Conservation (phyloP, 768 basidiomycete species). For the Piloderma croceum region DNA sequence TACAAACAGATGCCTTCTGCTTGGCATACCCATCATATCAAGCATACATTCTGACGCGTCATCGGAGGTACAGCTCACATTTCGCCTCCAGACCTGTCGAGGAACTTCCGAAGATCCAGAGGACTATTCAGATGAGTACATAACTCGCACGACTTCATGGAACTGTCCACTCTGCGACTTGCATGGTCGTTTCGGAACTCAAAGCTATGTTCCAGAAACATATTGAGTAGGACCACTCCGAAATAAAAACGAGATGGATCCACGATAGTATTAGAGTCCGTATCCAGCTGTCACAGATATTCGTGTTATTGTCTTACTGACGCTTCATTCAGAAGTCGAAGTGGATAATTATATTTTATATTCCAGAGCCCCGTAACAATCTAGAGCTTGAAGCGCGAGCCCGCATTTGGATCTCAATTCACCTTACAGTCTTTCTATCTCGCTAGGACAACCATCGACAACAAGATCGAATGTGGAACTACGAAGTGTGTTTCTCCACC, state of each 20-base stretch:
- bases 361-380: no score
- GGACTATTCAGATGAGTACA: conserved; percentile 11
- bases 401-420: no score
- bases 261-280: conserved; percentile 13
- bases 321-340: conserved; percentile 1
- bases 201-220: conserved; percentile 43
- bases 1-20: conserved; percentile 32
- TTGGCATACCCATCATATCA: conserved; percentile 30
- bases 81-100: conserved; percentile 14
- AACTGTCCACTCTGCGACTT: conserved; percentile 52
- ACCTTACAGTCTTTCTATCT: no score
- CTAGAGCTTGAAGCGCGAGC: no score
- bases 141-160: conserved; percentile 31
- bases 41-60: conserved; percentile 12
- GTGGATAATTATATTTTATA: no score
- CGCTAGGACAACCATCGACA: no score
- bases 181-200: conserved; percentile 36
- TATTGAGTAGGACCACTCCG: conserved; percentile 43
- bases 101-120: conserved; percentile 10
- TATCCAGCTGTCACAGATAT: conserved; percentile 2
- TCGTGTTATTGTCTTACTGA: conserved; percentile 2
- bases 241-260: conserved; percentile 36
- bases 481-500: no score
- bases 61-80: conserved; percentile 21
- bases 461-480: no score